Percentiles rank a stretch among this genome's conserved stretches.
Conservation (phyloP, 2,329 filamentous ascomycete genomes). For the Penicillium sp. region DNA sequence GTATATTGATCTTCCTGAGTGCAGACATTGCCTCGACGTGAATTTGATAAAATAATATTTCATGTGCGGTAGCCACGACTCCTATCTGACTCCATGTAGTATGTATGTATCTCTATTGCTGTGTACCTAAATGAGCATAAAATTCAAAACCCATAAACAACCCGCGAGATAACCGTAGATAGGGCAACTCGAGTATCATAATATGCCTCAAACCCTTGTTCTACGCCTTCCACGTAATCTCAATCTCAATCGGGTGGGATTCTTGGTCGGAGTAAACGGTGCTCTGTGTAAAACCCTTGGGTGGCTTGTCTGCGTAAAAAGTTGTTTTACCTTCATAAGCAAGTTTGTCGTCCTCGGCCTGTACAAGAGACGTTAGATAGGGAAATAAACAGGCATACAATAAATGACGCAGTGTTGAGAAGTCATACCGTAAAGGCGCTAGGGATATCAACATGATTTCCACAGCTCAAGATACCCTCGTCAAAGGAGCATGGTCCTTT, state of each 20-base stretch:
- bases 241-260: conserved; percentile 34
- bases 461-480: conserved; percentile 57
- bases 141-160: neutral
- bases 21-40: neutral
- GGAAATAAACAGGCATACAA: neutral
- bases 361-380: neutral
- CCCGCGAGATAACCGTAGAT: neutral
- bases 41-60: neutral
- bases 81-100: neutral
- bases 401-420: neutral
- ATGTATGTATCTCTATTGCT: neutral
- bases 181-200: neutral
- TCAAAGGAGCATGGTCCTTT: conserved; percentile 61
- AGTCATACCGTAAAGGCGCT: conserved; percentile 32
- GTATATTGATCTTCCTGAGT: neutral
- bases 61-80: neutral
- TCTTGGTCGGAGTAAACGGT: conserved; percentile 32
- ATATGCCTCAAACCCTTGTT: neutral
- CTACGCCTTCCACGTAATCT: conserved; percentile 32
- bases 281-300: conserved; percentile 37
- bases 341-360: conserved; percentile 36
- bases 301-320: conserved; percentile 40
- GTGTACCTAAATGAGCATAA: neutral
- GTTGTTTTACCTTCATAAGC: conserved; percentile 34
- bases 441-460: conserved; percentile 28